phyloP scores from a whole-genome alignment of 345 rosid genomes.

The Orychophragmus violaceus region DNA sequence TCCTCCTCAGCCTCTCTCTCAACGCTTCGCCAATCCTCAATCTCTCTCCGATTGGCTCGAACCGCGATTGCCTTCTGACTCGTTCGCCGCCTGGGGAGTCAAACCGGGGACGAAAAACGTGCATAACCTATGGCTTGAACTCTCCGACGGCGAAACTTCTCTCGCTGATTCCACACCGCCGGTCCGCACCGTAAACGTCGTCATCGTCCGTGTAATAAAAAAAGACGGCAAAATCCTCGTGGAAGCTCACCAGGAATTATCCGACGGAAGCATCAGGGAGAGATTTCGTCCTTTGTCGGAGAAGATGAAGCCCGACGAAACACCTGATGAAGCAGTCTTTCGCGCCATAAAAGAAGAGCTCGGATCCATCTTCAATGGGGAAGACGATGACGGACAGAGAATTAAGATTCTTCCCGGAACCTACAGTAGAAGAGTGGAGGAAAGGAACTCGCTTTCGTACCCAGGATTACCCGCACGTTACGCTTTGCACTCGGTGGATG shows the following conservation, averaged over 20 bases:
- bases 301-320: constrained; percentile 82
- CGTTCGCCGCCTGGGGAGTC: constrained; percentile 82
- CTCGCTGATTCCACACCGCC: constrained; percentile 72
- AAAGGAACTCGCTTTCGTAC: constrained; percentile 62
- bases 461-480: constrained; percentile 85
- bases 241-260: constrained; percentile 75
- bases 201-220: constrained; percentile 48
- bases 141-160: constrained; percentile 69
- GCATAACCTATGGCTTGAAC: constrained; percentile 94
- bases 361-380: constrained; percentile 41
- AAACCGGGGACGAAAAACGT: constrained; percentile 94
- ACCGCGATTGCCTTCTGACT: constrained; percentile 72
- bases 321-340: constrained; percentile 49
- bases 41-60: constrained; percentile 86
- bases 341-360: constrained; percentile 85
- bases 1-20: constrained; percentile 21
- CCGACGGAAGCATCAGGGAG: constrained; percentile 64
- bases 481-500: constrained; percentile 63
- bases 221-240: constrained; percentile 38
- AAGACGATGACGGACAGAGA: neutral
- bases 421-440: constrained; percentile 56
- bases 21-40: constrained; percentile 59
- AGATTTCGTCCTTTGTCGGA: constrained; percentile 73
- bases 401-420: constrained; percentile 49
- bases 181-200: constrained; percentile 69